Base-by-base conservation (phyloP, 2,329 filamentous ascomycete genomes). In the Botrytis squamosa region DNA sequence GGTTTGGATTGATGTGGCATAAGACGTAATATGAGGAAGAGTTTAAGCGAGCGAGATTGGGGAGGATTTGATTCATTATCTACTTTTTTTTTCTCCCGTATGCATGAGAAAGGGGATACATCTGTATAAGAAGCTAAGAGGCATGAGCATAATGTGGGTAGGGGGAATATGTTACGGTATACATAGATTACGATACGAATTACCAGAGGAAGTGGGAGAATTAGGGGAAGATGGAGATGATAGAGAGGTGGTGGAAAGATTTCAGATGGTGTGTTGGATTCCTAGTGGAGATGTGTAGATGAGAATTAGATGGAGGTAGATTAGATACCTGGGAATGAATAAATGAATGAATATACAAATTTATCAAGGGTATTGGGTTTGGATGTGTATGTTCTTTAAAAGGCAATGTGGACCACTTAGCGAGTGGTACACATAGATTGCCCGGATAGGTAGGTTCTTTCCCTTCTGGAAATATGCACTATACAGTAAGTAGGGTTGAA, bases 391-490 rank as follows among this genome's bases (percentile, higher is more conserved):
- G 40, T 42, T 42, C 12, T 42, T 42, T 42, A 1, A 42, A 42
- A 42, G 12, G 40, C 40, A 42, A 42, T 5, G 3, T 42, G 40
- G 40, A 42, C 40, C 4, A 14, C 40, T 42, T 10, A 42, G 40
- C 16, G 40, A 42, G 40, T 42, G 12, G 12, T 42, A 42, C 40
- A 42, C 3, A 42, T 14, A 42, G 40, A 42, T 42, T 42, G 40
- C 14, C 40, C 3, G 40, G 12, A 16, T 42, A 1, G 1, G 12
- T 42, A 1, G 1, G 12, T 42, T 42, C 12, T 0, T 5, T 12
- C 12, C 16, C 9, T 14, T 42, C 40, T 42, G 10, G 40, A 16
- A 42, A 42, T 42, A 14, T 14, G 40, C 33, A 33, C 33, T 33
- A 33, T 33, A 4, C 33, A 33, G 33, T 42, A 14, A 33, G 33